Conservation (phyloP, 2,329 filamentous ascomycete genomes). For the Diaporthe longicolla region DNA sequence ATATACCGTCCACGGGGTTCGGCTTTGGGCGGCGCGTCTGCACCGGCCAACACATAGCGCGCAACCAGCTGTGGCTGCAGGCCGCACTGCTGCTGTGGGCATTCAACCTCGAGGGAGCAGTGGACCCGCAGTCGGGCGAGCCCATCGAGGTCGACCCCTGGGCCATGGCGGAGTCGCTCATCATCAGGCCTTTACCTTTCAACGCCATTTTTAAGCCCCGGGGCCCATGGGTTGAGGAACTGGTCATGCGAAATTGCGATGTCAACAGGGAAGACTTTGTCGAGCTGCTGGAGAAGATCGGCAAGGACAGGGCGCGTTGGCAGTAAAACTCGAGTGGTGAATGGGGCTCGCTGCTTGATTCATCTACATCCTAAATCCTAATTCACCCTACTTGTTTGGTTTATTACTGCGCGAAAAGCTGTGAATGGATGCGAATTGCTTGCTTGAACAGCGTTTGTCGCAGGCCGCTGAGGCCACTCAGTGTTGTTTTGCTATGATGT, state of each 20-base stretch:
- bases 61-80: conserved; percentile 36
- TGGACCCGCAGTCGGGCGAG: conserved; percentile 19
- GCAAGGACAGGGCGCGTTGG: conserved; percentile 10
- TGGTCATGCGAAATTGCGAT: conserved; percentile 16
- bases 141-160: conserved; percentile 23
- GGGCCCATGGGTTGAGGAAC: conserved; percentile 29
- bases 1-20: conserved; percentile 36
- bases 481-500: not conserved
- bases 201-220: conserved; percentile 28
- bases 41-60: conserved; percentile 39
- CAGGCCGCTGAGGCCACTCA: not conserved
- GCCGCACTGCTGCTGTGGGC: conserved; percentile 39
- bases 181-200: conserved; percentile 31
- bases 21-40: conserved; percentile 39
- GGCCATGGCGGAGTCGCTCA: conserved; percentile 33
- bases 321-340: not conserved
- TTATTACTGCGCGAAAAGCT: not conserved
- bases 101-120: conserved; percentile 37
- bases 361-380: not conserved
- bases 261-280: conserved; percentile 14
- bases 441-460: not conserved
- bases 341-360: not conserved
- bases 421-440: not conserved
- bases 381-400: not conserved
- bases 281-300: conserved; percentile 31